phyloP scores from a whole-genome alignment of 2,329 filamentous ascomycete genomes.

The Sclerotinia subarctica region DNA sequence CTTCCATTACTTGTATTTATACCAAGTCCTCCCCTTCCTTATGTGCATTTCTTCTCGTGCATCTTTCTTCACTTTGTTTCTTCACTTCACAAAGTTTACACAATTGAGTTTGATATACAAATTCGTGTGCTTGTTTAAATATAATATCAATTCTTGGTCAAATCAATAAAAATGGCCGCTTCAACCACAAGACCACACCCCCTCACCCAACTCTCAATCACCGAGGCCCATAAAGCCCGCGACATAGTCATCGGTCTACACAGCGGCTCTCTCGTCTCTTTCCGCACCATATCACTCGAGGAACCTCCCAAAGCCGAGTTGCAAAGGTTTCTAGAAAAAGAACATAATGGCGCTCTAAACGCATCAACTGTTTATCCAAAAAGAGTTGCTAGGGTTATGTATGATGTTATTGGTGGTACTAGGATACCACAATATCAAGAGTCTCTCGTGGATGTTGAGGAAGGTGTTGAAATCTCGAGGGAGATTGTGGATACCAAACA shows the following conservation, averaged over 20 bases:
- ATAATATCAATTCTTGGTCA: not conserved
- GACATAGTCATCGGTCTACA: conserved; percentile 41
- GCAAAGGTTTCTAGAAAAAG: conserved; percentile 47
- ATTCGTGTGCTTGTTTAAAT: not conserved
- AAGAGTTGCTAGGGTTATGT: conserved; percentile 52
- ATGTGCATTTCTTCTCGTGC: not conserved
- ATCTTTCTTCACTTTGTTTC: not conserved
- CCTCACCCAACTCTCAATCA: conserved; percentile 45
- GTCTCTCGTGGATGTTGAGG: conserved; percentile 48
- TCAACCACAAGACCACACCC: conserved; percentile 41
- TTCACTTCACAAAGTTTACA: not conserved
- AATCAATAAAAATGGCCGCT: not conserved
- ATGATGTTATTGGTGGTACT: conserved; percentile 53
- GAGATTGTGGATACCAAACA: conserved; percentile 46
- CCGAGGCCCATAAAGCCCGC: conserved; percentile 52
- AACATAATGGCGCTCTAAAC: conserved; percentile 42
- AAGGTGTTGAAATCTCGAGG: conserved; percentile 43
- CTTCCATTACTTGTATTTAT: not conserved
- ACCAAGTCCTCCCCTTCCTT: too few relatives aligned
- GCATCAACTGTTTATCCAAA: conserved; percentile 43
- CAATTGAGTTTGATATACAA: too few relatives aligned
- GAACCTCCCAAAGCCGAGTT: conserved; percentile 53
- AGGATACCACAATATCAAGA: conserved; percentile 54
- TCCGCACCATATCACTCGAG: conserved; percentile 57
- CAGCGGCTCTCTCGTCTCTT: conserved; percentile 50